Conservation (phyloP, 257 asterid genomes). For the Fraxinus cuspidata region DNA sequence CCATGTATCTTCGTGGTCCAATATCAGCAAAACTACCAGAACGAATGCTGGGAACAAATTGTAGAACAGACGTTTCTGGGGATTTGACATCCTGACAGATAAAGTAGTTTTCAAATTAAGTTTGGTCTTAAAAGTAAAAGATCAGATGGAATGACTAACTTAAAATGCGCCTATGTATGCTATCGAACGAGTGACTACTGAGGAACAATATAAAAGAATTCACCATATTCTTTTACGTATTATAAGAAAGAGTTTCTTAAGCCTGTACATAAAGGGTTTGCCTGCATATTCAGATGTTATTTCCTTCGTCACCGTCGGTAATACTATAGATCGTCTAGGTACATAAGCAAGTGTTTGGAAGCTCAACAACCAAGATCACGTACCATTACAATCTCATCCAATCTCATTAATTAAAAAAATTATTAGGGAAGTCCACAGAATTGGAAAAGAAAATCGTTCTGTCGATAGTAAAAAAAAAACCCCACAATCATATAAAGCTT, state of each 20-base stretch:
- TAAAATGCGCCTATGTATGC: background rate
- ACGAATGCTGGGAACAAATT: constrained; percentile 58
- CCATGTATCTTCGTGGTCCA: constrained; percentile 78
- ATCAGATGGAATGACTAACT: background rate
- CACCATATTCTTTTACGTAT: background rate
- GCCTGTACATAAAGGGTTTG: background rate
- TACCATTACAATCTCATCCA: too few species aligned
- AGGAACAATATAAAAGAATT: background rate
- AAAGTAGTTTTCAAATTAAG: background rate
- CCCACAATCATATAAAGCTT: too few species aligned
- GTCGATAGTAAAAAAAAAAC: too few species aligned
- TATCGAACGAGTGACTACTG: background rate
- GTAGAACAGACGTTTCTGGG: constrained; percentile 36
- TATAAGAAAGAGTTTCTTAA: background rate
- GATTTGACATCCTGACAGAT: constrained; percentile 51
- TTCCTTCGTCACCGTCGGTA: background rate
- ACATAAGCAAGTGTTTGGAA: too few species aligned
- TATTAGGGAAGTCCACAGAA: too few species aligned
- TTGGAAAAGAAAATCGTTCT: too few species aligned
- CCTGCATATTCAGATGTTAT: background rate
- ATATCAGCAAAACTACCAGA: constrained; percentile 79
- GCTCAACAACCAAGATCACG: too few species aligned
- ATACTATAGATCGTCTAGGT: background rate
- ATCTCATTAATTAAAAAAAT: too few species aligned
- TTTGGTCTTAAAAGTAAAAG: background rate